These are phyloP conservation scores for Imleria badia DNA, from an alignment of 768 basidiomycete genomes.

Conservation along the genomic window DNA sequence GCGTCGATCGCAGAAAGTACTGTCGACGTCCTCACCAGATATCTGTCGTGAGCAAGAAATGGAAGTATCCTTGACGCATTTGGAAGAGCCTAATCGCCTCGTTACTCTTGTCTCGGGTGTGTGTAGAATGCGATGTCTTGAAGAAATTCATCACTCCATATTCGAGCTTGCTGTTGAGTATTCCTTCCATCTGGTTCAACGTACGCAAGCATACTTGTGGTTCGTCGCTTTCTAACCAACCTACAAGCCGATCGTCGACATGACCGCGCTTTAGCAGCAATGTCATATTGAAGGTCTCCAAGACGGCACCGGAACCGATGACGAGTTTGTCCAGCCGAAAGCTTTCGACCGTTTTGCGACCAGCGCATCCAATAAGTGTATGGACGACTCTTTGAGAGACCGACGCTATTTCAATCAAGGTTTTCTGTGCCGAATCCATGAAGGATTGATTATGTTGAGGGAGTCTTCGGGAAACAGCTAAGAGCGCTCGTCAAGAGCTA, in stretches of 20 bases:
- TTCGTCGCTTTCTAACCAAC: slow-evolving; percentile 8
- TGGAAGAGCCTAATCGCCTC: slow-evolving; percentile 8
- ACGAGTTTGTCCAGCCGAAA: not conserved
- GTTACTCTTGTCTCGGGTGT: not conserved
- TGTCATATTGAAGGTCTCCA: slow-evolving; percentile 8
- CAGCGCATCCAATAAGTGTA: not conserved
- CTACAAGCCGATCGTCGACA: slow-evolving; percentile 7
- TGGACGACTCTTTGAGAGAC: not conserved
- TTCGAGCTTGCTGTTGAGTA: not conserved
- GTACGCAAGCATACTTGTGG: not conserved
- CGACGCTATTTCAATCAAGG: slow-evolving; percentile 2
- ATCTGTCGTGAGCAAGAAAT: slow-evolving; percentile 9
- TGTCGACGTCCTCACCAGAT: no score
- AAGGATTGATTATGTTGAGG: no score
- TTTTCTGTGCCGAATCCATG: not conserved
- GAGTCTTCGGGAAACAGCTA: no score
- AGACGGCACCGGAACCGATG: not conserved
- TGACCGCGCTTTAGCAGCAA: not conserved
- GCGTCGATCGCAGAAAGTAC: no score
- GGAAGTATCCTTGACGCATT: slow-evolving; percentile 3
- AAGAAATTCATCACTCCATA: not conserved
- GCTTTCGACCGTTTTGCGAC: not conserved
- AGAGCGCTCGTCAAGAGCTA: no score
- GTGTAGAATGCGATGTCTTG: not conserved
- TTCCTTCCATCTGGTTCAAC: slow-evolving; percentile 8